A percentile compares a stretch with the other conserved stretches of the same genome.
Evolutionary conservation across 805 yeast species (phyloP).

Genomic region (Suhomyces pyralidae): DNA sequence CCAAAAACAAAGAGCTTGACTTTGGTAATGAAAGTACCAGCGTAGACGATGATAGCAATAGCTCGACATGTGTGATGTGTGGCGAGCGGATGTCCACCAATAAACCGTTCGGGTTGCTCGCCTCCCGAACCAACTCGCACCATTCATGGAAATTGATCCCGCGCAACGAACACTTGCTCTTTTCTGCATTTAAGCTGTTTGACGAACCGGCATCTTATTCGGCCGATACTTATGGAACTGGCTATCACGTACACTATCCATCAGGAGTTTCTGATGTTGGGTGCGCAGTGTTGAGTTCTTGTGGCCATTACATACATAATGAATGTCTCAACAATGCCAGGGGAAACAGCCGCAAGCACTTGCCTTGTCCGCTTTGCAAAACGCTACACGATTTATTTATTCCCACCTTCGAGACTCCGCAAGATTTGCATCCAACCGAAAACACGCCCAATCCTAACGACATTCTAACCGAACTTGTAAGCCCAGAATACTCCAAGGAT

Average conservation of each 20-base stretch:
- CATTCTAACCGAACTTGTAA: background rate
- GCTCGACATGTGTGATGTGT: constrained; percentile 22
- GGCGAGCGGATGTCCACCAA: constrained; percentile 23
- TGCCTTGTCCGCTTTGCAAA: constrained; percentile 52
- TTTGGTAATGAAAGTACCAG: constrained; percentile 8
- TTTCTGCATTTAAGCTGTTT: constrained; percentile 22
- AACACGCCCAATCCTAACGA: too few relatives aligned
- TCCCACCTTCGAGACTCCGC: constrained; percentile 35
- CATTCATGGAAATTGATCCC: constrained; percentile 48
- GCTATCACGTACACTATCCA: background rate
- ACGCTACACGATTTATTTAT: constrained; percentile 42
- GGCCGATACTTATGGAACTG: background rate
- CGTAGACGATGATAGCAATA: constrained; percentile 1
- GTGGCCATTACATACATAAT: constrained; percentile 55
- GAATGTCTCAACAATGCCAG: constrained; percentile 38
- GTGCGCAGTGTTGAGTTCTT: constrained; percentile 34
- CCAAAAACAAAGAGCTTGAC: constrained; percentile 31
- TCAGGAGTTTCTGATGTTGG: background rate
- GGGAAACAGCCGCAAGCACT: constrained; percentile 17
- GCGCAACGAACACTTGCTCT: constrained; percentile 12
- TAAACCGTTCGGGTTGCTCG: constrained; percentile 59
- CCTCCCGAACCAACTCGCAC: constrained; percentile 45
- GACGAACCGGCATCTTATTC: constrained; percentile 16
- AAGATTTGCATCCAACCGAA: constrained; percentile 1
- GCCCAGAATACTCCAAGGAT: background rate